Evolutionary conservation across 148 eudicot species (phyloP).

Genomic region (Cornus florida): DNA sequence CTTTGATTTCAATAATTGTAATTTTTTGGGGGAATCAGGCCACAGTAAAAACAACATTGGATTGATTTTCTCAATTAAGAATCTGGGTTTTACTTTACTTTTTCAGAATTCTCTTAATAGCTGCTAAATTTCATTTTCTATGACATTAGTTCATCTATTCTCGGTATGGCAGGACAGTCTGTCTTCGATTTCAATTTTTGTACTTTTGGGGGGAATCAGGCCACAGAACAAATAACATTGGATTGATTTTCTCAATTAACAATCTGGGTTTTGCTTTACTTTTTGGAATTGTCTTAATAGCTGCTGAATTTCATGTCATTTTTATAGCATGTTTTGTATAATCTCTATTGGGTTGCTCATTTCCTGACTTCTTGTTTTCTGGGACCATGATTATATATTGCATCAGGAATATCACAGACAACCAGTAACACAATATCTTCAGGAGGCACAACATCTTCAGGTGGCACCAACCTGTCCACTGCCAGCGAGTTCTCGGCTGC

Average conservation of each 20-base stretch:
- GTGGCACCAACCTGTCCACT: slow-evolving; percentile 41
- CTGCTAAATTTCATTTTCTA: too few relatives aligned
- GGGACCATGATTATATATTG: background rate
- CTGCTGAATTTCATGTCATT: background rate
- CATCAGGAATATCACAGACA: slow-evolving; percentile 42
- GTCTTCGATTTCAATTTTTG: too few relatives aligned
- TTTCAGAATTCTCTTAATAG: too few relatives aligned
- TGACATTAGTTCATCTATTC: too few relatives aligned
- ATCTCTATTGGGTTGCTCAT: too few relatives aligned
- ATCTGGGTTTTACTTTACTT: background rate
- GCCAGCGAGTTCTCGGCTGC: slow-evolving; percentile 51
- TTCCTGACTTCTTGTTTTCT: background rate
- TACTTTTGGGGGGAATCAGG: background rate
- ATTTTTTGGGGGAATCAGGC: too few relatives aligned
- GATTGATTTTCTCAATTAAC: background rate
- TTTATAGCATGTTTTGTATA: background rate
- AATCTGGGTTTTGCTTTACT: slow-evolving; percentile 3
- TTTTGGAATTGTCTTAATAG: background rate
- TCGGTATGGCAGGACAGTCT: too few relatives aligned
- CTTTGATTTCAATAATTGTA: too few relatives aligned
- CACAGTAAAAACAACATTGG: too few relatives aligned
- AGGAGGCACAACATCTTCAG: slow-evolving; percentile 37
- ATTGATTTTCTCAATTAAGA: background rate
- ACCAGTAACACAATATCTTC: slow-evolving; percentile 42
- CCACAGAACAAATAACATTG: background rate